Evolutionary conservation across 2,329 filamentous ascomycete species (phyloP), one percentile per base, ranked within the genome.

Genomic region (Fonsecaea erecta): DNA sequence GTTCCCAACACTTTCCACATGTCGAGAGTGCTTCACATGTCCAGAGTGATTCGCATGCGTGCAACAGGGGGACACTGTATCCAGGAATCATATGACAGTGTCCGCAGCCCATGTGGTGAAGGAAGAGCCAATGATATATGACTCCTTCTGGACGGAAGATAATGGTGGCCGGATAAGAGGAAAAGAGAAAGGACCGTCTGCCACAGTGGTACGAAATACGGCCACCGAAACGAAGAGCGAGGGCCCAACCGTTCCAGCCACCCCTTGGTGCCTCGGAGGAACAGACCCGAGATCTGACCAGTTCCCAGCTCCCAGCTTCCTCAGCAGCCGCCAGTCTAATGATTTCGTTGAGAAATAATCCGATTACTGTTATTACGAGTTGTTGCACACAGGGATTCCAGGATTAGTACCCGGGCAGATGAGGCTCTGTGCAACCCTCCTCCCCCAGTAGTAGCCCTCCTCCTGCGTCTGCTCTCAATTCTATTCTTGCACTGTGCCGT

Each of bases 161-260:
- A 40, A n/a, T n/a, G n/a, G 30, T 16, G 21, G 34, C 28, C 53
- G 53, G 18, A 26, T 16, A 56, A 26, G 53, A 56, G 53, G 51
- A 34, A 11, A 53, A 30, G 51, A 34, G 6, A 53, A 53, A 53
- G 26, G 32, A 14, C 30, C 32, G 26, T 12, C 7, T 32, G 26
- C n/a, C 6, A 26, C 5, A 30, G 53, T n/a, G 53, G 18, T 52
- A 60, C 57, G 57, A 60, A 35, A 37, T 48, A 48, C 60, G 52
- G 53, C 7, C 28, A 37, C 35, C 11, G 30, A 48, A 28, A 56
- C 53, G 53, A 40, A 56, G 34, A 21, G 32, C 53, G 53, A 56
- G 18, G 21, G 52, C 60, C 52, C 60, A 62, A 62, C 60, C 32
- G 37, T 62, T 62, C 48, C 28, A 7, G n/a, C n/a, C n/a, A n/a